phyloP scores from a whole-genome alignment of 495 filamentous ascomycete genomes.

The Lasiosphaeria miniovina region DNA sequence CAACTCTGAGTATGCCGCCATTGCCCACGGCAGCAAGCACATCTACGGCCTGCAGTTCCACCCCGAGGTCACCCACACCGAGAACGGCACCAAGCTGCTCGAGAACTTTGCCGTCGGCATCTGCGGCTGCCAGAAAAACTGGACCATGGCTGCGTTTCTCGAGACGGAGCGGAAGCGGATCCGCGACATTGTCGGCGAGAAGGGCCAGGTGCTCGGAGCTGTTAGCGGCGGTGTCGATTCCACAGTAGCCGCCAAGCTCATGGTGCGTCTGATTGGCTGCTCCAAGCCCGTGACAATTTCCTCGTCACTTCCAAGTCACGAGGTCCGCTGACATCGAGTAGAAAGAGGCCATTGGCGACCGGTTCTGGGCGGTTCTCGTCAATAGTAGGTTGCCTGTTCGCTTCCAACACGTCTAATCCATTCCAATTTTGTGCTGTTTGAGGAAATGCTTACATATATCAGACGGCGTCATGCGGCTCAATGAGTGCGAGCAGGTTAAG shows the following conservation, averaged over 20 bases:
- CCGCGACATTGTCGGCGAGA: slow-evolving; percentile 69
- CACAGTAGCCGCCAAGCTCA: slow-evolving; percentile 84
- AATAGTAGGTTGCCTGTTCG: slow-evolving; percentile 48
- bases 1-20: slow-evolving; percentile 75
- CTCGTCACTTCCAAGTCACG: slow-evolving; percentile 6
- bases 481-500: slow-evolving; percentile 79
- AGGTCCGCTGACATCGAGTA: slow-evolving; percentile 8
- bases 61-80: slow-evolving; percentile 63
- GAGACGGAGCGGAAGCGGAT: slow-evolving; percentile 76
- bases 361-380: slow-evolving; percentile 86
- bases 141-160: slow-evolving; percentile 80
- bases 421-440: background rate
- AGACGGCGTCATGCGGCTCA: slow-evolving; percentile 72
- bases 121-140: slow-evolving; percentile 68
- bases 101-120: slow-evolving; percentile 80
- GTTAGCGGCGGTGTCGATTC: slow-evolving; percentile 90
- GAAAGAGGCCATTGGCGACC: slow-evolving; percentile 52
- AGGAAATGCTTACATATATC: slow-evolving; percentile 7
- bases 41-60: slow-evolving; percentile 80
- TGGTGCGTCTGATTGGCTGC: slow-evolving; percentile 42
- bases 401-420: no score
- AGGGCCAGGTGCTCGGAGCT: slow-evolving; percentile 79
- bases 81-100: slow-evolving; percentile 57
- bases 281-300: background rate
- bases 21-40: slow-evolving; percentile 68